phyloP scores from a whole-genome alignment of 805 yeast species.

The Lipomyces anomalus region DNA sequence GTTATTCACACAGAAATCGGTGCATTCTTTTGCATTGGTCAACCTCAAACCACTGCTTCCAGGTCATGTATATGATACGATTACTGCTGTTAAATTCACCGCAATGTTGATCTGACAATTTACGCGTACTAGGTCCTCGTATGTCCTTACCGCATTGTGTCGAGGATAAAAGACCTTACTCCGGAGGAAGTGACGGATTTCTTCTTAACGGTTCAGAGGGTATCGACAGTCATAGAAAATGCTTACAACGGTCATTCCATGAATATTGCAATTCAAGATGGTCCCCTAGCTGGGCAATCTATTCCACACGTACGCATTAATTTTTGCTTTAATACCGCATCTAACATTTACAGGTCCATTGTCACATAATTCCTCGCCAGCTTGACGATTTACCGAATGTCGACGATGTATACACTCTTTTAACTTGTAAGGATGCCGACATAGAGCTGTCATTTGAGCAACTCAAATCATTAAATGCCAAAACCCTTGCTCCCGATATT shows the following conservation, averaged over 20 bases:
- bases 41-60: conserved; percentile 88
- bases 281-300: conserved; percentile 93
- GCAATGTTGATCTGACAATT: background rate
- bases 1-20: conserved; percentile 43
- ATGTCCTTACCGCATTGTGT: conserved; percentile 70
- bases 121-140: conserved; percentile 49
- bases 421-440: conserved; percentile 54
- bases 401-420: conserved; percentile 63
- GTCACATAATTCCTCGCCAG: conserved; percentile 84
- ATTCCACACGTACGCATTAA: conserved; percentile 63
- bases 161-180: conserved; percentile 63
- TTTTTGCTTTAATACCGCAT: background rate
- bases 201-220: conserved; percentile 64
- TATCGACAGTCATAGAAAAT: conserved; percentile 60
- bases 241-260: conserved; percentile 73
- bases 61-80: conserved; percentile 56
- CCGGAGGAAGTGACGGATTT: conserved; percentile 68
- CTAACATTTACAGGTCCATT: conserved; percentile 44
- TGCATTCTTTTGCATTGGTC: conserved; percentile 74
- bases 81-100: background rate
- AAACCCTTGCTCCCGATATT: conserved; percentile 40
- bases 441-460: conserved; percentile 24
- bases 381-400: conserved; percentile 54
- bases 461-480: conserved; percentile 22
- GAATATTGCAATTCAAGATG: conserved; percentile 93